Percentiles rank a stretch among this genome's conserved stretches.
phyloP scores from a whole-genome alignment of 768 basidiomycete genomes.

The Leccinum fibrillosum region DNA sequence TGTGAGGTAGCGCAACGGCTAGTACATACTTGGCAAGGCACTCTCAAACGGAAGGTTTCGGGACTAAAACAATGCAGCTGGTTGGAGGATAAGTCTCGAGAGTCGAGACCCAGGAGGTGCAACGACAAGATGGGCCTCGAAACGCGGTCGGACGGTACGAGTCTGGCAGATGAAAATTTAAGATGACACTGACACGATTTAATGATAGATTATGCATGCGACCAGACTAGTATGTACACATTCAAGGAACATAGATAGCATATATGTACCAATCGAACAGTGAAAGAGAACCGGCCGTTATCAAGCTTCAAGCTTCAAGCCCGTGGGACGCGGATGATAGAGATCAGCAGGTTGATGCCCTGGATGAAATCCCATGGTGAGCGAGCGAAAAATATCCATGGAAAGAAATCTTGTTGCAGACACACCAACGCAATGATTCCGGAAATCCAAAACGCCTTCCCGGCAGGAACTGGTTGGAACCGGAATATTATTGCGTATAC shows the following conservation, averaged over 20 bases:
- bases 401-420: background rate
- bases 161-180: background rate
- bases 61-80: background rate
- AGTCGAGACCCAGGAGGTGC: background rate
- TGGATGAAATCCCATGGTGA: background rate
- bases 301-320: background rate
- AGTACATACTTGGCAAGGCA: background rate
- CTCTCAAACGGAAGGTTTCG: background rate
- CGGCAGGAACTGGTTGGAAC: slow-evolving; percentile 37
- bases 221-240: background rate
- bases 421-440: slow-evolving; percentile 40
- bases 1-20: too few relatives aligned
- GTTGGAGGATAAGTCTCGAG: background rate
- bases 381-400: background rate
- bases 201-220: background rate
- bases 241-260: background rate
- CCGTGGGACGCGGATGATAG: slow-evolving; percentile 12
- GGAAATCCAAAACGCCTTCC: slow-evolving; percentile 46
- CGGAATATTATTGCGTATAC: slow-evolving; percentile 48
- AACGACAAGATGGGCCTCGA: background rate
- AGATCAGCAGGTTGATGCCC: slow-evolving; percentile 6
- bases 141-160: background rate
- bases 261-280: background rate
- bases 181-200: background rate
- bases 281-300: background rate